Evolutionary conservation across 257 asterid species (phyloP).

Genomic region (Solanum phureja): DNA sequence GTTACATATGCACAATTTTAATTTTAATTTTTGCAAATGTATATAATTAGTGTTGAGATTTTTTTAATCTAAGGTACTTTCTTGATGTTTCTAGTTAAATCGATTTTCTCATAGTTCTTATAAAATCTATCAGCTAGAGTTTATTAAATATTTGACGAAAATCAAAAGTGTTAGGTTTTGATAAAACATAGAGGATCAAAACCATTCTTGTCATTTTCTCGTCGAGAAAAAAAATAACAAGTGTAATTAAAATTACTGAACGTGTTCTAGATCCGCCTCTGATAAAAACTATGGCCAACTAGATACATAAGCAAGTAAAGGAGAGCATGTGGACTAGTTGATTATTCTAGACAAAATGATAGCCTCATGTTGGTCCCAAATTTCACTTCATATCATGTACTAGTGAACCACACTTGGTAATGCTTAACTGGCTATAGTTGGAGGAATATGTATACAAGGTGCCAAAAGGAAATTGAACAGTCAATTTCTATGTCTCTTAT

Average conservation of each 20-base stretch:
- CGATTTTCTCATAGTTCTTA: too few species aligned
- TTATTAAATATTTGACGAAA: too few species aligned
- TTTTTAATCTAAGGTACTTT: too few species aligned
- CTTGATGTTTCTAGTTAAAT: too few species aligned
- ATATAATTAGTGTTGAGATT: background rate
- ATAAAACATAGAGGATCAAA: background rate
- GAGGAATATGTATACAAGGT: background rate
- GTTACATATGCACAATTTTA: background rate
- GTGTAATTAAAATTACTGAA: too few species aligned
- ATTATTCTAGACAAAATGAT: slow-evolving; percentile 33
- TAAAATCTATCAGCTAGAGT: too few species aligned
- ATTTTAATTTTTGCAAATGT: background rate
- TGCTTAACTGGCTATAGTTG: slow-evolving; percentile 1
- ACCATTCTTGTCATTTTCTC: background rate
- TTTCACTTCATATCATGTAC: background rate
- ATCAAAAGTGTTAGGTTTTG: too few species aligned
- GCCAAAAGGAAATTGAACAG: background rate
- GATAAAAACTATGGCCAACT: background rate
- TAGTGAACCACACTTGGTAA: background rate
- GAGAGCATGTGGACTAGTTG: slow-evolving; percentile 15
- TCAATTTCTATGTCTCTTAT: background rate
- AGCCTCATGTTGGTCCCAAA: slow-evolving; percentile 15
- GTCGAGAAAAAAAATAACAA: too few species aligned
- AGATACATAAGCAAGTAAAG: background rate
- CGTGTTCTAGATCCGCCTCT: background rate